phyloP scores from a whole-genome alignment of 2,329 filamentous ascomycete species.

The Penicillium sp. region DNA sequence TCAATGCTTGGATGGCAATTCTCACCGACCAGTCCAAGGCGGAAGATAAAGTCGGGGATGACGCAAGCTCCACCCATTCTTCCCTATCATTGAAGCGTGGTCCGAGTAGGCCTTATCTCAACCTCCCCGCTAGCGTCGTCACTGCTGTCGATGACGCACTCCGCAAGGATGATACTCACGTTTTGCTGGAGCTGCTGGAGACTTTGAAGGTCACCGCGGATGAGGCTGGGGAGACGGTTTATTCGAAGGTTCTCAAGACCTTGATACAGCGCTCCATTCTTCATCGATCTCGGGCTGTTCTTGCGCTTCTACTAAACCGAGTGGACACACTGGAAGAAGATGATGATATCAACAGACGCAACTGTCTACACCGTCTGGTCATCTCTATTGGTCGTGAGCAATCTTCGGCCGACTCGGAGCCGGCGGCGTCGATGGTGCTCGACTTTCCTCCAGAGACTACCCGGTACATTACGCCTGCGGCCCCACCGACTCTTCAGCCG shows the following conservation, averaged over 20 bases:
- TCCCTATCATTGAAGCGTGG: constrained; percentile 70
- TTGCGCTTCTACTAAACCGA: constrained; percentile 65
- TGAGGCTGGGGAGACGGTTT: constrained; percentile 59
- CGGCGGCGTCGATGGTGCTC: constrained; percentile 51
- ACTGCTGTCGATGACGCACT: constrained; percentile 42
- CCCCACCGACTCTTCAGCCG: constrained; percentile 61
- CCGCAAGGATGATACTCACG: constrained; percentile 40
- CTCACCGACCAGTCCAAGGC: constrained; percentile 50
- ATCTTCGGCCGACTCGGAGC: constrained; percentile 52
- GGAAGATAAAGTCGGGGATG: constrained; percentile 72
- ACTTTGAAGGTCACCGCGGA: constrained; percentile 55
- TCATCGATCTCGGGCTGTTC: constrained; percentile 69
- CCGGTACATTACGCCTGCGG: constrained; percentile 75
- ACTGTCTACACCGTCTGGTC: constrained; percentile 86
- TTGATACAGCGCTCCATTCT: constrained; percentile 54
- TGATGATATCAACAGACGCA: constrained; percentile 90
- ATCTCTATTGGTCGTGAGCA: constrained; percentile 82
- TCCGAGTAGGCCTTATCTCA: constrained; percentile 70
- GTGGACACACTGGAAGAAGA: constrained; percentile 74
- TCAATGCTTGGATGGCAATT: constrained; percentile 88
- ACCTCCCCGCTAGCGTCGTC: constrained; percentile 59
- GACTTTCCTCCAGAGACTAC: constrained; percentile 54
- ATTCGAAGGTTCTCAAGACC: constrained; percentile 55
- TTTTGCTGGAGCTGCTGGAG: constrained; percentile 50
- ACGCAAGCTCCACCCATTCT: constrained; percentile 67